Conservation (phyloP, 352 stramenopile genomes). For the Aphanomyces cochlioides region DNA sequence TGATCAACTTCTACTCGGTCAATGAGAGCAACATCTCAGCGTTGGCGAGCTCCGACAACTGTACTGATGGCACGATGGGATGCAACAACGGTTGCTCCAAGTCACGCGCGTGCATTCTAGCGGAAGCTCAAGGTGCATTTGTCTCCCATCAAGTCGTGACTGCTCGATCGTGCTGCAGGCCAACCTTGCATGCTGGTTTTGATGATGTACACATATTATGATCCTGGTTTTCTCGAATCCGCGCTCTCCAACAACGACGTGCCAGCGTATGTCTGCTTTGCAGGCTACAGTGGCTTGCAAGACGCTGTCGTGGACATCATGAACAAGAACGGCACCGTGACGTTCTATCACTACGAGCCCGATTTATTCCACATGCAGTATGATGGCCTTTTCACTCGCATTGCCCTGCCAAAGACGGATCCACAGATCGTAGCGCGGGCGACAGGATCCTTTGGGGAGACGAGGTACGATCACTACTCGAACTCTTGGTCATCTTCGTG, state of each 20-base stretch:
- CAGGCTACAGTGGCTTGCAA: slow-evolving; percentile 42
- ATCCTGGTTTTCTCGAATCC: slow-evolving; percentile 46
- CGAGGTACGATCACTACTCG: slow-evolving; percentile 34
- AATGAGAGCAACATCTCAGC: not conserved
- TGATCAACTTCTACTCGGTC: slow-evolving; percentile 38
- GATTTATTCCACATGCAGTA: slow-evolving; percentile 46
- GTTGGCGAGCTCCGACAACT: slow-evolving; percentile 26
- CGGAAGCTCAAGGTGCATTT: slow-evolving; percentile 27
- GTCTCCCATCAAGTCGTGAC: not conserved
- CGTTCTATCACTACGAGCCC: slow-evolving; percentile 59
- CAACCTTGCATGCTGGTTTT: slow-evolving; percentile 44
- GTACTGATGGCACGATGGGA: slow-evolving; percentile 37
- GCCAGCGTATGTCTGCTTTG: slow-evolving; percentile 63
- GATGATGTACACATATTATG: slow-evolving; percentile 47
- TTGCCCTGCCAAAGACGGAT: slow-evolving; percentile 37
- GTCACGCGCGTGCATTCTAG: slow-evolving; percentile 43
- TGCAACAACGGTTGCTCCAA: slow-evolving; percentile 50
- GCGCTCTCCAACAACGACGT: slow-evolving; percentile 47
- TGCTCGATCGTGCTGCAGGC: slow-evolving; percentile 18
- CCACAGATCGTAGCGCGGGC: slow-evolving; percentile 37
- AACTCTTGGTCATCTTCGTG: slow-evolving; percentile 18
- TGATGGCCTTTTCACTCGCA: slow-evolving; percentile 40
- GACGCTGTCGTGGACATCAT: slow-evolving; percentile 40
- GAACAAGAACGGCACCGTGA: slow-evolving; percentile 31
- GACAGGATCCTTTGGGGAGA: slow-evolving; percentile 45